phyloP scores from a whole-genome alignment of 148 eudicot genomes.

The Fagopyrum homotropicum region DNA sequence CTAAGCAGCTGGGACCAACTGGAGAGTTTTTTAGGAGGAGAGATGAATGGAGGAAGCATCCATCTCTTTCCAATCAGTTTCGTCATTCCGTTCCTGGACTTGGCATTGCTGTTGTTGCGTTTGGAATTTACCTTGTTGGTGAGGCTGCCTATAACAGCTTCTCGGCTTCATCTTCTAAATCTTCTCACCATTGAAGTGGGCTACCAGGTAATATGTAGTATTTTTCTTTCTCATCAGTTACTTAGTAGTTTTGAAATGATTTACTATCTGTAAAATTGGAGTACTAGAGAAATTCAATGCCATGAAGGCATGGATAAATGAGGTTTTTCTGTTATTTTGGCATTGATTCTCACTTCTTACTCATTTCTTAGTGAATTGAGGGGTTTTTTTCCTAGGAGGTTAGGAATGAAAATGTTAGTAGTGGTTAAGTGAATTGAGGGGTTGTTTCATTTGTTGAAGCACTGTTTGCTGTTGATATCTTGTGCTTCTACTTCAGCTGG shows the following conservation, averaged over 20 bases:
- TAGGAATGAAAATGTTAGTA: too few relatives aligned
- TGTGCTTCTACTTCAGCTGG: background rate
- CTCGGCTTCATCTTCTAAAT: slow-evolving; percentile 30
- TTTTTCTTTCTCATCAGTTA: background rate
- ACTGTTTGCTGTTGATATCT: background rate
- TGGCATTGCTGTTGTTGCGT: slow-evolving; percentile 74
- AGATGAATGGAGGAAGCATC: slow-evolving; percentile 88
- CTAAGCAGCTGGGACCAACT: slow-evolving; percentile 59
- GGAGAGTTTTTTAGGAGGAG: slow-evolving; percentile 91
- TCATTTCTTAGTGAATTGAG: too few relatives aligned
- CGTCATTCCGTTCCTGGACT: slow-evolving; percentile 85
- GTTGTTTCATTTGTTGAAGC: background rate
- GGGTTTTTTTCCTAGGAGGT: too few relatives aligned
- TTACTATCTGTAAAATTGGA: background rate
- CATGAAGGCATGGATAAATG: background rate
- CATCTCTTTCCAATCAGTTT: slow-evolving; percentile 69
- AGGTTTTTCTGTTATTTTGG: background rate
- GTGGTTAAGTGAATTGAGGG: too few relatives aligned
- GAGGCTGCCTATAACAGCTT: slow-evolving; percentile 51
- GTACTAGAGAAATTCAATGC: background rate
- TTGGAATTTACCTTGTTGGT: slow-evolving; percentile 64
- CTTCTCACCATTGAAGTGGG: slow-evolving; percentile 31
- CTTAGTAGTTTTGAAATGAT: background rate
- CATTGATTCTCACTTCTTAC: too few relatives aligned
- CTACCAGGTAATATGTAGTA: background rate